phyloP scores from a whole-genome alignment of 768 basidiomycete species.

The Hebeloma cylindrosporum region DNA sequence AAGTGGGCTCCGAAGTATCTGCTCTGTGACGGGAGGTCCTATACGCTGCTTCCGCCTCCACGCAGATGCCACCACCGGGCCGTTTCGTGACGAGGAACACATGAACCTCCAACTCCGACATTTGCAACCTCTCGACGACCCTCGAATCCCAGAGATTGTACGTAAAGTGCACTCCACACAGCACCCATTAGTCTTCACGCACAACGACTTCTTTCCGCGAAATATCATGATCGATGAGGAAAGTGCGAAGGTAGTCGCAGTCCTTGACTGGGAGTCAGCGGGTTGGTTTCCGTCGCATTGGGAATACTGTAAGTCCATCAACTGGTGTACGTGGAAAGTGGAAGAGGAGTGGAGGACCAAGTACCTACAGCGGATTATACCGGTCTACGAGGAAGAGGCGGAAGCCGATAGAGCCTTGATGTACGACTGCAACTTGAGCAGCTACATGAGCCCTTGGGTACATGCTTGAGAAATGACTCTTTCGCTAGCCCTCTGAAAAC shows the following conservation, averaged over 20 bases:
- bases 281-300: slow-evolving; percentile 7
- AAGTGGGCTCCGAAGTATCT: neutral
- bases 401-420: slow-evolving; percentile 2
- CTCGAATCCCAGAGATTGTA: neutral
- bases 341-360: neutral
- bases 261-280: slow-evolving; percentile 7
- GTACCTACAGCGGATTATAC: neutral
- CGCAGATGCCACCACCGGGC: neutral
- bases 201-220: slow-evolving; percentile 4
- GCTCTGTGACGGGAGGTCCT: slow-evolving; percentile 3
- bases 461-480: too few species aligned
- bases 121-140: neutral
- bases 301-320: slow-evolving; percentile 5
- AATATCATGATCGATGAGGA: slow-evolving; percentile 6
- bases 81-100: slow-evolving; percentile 5
- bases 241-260: neutral
- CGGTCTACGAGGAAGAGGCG: neutral
- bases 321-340: neutral
- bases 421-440: too few species aligned
- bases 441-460: too few species aligned
- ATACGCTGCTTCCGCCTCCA: neutral
- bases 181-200: slow-evolving; percentile 4
- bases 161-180: neutral
- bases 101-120: slow-evolving; percentile 3
- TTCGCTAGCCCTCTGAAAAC: too few species aligned